Percentiles rank a stretch among this genome's conserved stretches.
These are phyloP conservation scores for Aspergillus sp. DNA, from an alignment of 2,329 filamentous ascomycete species.

Conservation along the genomic window DNA sequence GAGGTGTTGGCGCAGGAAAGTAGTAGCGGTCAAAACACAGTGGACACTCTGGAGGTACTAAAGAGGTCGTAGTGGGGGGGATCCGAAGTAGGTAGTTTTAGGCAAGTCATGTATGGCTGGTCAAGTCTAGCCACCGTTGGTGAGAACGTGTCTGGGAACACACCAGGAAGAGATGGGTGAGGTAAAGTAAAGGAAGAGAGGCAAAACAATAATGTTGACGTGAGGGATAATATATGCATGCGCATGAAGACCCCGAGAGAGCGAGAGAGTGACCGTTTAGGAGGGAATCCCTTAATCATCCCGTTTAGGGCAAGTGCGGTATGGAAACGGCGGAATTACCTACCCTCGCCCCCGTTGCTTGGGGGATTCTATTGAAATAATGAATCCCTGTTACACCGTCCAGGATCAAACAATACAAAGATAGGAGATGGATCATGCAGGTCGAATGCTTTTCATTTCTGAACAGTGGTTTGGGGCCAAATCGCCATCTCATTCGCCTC, in stretches of 20 bases:
- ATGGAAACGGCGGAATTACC: conserved; percentile 13
- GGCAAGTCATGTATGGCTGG: conserved; percentile 7
- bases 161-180: neutral
- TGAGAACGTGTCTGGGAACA: neutral
- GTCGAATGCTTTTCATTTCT: neutral
- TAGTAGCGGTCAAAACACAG: conserved; percentile 30
- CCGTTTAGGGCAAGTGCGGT: conserved; percentile 4
- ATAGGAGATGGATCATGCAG: neutral
- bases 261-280: neutral
- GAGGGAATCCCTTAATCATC: too few species aligned
- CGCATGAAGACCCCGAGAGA: neutral
- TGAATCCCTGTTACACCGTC: neutral
- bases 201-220: neutral
- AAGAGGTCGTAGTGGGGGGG: neutral
- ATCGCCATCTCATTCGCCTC: neutral
- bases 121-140: neutral
- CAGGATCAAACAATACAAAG: too few species aligned
- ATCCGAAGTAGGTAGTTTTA: conserved; percentile 1
- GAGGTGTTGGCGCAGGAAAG: conserved; percentile 5
- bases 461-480: neutral
- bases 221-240: neutral
- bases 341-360: conserved; percentile 1
- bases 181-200: neutral
- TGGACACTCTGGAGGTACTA: conserved; percentile 13
- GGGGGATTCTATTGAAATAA: neutral